phyloP scores from a whole-genome alignment of 305 asterid species.

The Solanum hybrid region DNA sequence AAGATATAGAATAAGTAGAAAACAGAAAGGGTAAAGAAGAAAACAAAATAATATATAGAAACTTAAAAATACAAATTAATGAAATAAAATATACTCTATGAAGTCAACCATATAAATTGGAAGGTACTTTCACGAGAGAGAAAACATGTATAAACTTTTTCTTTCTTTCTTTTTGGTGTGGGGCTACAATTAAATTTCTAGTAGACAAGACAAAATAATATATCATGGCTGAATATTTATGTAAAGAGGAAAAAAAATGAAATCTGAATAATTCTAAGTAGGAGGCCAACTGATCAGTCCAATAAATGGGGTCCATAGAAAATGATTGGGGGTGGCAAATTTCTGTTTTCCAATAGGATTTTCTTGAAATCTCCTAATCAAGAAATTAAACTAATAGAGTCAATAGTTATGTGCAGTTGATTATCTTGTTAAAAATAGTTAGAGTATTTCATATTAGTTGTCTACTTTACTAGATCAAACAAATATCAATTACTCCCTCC shows the following conservation, averaged over 20 bases:
- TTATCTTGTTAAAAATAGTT: too few relatives aligned
- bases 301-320: constrained; percentile 9
- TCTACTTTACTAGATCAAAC: too few relatives aligned
- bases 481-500: too few relatives aligned
- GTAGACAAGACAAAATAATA: not conserved
- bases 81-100: not conserved
- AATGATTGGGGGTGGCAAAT: not conserved
- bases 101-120: constrained; percentile 2
- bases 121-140: constrained; percentile 8
- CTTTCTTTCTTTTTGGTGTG: not conserved
- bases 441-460: accelerated
- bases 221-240: not conserved
- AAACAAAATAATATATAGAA: not conserved
- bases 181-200: not conserved
- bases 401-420: not conserved
- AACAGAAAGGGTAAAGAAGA: not conserved
- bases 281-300: constrained; percentile 7
- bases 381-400: not conserved
- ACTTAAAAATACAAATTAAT: not conserved
- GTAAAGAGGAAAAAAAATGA: not conserved
- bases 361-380: not conserved
- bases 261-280: not conserved
- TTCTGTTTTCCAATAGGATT: not conserved
- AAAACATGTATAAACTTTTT: not conserved
- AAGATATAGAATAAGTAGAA: not conserved